Base-by-base conservation (phyloP, 2,329 filamentous ascomycete genomes). In the Epichloe coenophiala region DNA sequence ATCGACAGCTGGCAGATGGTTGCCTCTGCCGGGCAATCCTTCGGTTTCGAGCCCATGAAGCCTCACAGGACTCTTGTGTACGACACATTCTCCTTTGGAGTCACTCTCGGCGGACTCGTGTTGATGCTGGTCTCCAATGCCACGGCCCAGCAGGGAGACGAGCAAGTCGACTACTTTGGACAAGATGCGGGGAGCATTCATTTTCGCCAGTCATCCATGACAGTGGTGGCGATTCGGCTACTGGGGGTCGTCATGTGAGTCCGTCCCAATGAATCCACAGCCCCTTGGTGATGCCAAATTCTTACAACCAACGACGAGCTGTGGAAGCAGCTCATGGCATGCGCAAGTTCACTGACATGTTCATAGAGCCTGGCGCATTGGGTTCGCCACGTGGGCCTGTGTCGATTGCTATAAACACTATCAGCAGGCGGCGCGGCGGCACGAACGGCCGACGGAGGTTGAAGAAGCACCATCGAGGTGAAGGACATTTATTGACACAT, bases 1-100 rank as follows among this genome's bases (percentile, higher is more conserved):
- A 65, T 65, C 48, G 66, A 69, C 45, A 67, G 63, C 57, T 68
- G 65, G 65, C 63, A 68, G 40, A 59, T 63, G 42, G 50, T 63
- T 45, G 61, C 65, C 3, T 54, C 62, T 13, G 55, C 58, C 5
- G 61, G 66, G 27, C 53, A 57, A 7, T 51, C 58, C 7, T 50
- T 58, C 12, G 58, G 58, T 7, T 60, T 66, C 13, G 52, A 56
- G 15, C 55, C 60, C 31, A 51, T 65, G 27, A 53, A 59, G 17
- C 55, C 62, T 2, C 59, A 60, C 3, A 58, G 63, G n/a, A 57
- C 55, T 38, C 53, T 65, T 5, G 50, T 65, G 6, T 61, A 65
- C 52, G 66, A 68, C 47, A 52, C 66, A 40, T 61, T 67, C 41
- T 54, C 62, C 7, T 55, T 68, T 19, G 64, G 60, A 19, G 50